Conservation (phyloP, 1,139 yeast genomes). For the Suhomyces bolitotheri region DNA sequence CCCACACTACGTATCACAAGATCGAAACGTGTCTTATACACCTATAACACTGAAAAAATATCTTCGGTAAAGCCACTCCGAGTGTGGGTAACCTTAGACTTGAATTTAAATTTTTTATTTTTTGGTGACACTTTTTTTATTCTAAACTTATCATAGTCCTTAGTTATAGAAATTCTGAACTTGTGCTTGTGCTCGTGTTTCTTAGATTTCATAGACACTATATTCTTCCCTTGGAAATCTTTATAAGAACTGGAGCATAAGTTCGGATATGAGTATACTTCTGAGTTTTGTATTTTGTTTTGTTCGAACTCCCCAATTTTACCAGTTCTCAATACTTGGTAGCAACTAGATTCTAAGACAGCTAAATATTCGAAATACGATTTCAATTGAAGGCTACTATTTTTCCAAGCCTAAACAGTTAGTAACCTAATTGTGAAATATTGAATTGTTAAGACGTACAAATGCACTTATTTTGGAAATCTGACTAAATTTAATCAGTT, state of each 20-base stretch:
- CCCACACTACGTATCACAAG: too few species aligned
- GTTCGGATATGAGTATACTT: background rate
- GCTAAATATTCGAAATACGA: conserved; percentile 23
- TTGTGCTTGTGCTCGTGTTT: background rate
- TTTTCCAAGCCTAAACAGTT: conserved; percentile 24
- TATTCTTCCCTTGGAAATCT: background rate
- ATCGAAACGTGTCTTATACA: too few species aligned
- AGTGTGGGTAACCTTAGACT: background rate
- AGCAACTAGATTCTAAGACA: conserved; percentile 23
- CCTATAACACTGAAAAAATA: conserved; percentile 12
- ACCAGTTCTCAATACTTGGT: conserved; percentile 8
- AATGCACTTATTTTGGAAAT: conserved; percentile 21
- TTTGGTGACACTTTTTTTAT: background rate
- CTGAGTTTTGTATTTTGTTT: too few species aligned
- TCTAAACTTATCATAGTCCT: too few species aligned
- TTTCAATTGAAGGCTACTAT: conserved; percentile 15
- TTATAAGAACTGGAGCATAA: background rate
- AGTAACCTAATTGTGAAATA: conserved; percentile 9
- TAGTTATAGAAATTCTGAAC: background rate
- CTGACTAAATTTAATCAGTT: conserved; percentile 12
- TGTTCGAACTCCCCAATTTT: conserved; percentile 1
- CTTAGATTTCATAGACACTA: background rate
- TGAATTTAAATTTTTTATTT: background rate
- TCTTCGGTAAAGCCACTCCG: conserved; percentile 15
- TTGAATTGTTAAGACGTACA: conserved; percentile 17